These are phyloP conservation scores for Keqinozyma sinolaborantium DNA, from an alignment of 1,139 yeast genomes.

Conservation along the genomic window DNA sequence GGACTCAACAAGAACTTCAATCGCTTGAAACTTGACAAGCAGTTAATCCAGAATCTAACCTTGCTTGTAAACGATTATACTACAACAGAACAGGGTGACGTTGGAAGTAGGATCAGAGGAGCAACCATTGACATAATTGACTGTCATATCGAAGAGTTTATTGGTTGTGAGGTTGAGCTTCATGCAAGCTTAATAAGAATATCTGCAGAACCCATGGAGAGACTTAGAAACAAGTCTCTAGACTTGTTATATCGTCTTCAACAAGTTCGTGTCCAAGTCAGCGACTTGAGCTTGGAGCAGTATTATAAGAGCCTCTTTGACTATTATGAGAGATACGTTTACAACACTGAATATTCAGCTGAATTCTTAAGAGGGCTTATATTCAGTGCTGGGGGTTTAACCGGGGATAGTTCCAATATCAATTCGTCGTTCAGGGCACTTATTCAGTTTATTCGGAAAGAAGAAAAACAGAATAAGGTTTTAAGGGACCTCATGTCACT, in stretches of 20 bases:
- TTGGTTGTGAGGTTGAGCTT: constrained; percentile 5
- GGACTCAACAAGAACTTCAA: constrained; percentile 9
- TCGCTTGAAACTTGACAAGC: constrained; percentile 4
- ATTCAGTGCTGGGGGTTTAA: constrained; percentile 58
- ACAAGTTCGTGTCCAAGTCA: too few relatives aligned
- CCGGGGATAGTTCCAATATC: constrained; percentile 49
- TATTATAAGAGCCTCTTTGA: constrained; percentile 26
- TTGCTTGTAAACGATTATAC: constrained; percentile 59
- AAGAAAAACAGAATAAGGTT: constrained; percentile 5
- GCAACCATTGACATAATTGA: constrained; percentile 43
- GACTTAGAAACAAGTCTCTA: constrained; percentile 25
- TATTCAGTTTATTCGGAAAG: constrained; percentile 25
- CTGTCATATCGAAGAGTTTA: constrained; percentile 9
- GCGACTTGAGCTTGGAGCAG: too few relatives aligned
- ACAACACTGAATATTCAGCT: constrained; percentile 6
- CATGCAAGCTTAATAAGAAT: constrained; percentile 47
- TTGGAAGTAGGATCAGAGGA: constrained; percentile 68
- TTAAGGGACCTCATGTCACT: constrained; percentile 12
- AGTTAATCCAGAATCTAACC: constrained; percentile 9
- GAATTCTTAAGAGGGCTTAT: constrained; percentile 57
- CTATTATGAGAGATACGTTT: constrained; percentile 9
- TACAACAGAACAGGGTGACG: constrained; percentile 69
- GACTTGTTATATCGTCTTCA: constrained; percentile 14
- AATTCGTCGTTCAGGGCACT: constrained; percentile 43
- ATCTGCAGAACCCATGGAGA: constrained; percentile 39